Base-by-base conservation (phyloP, 73 alveolate genomes). In the Paramecium bursaria region DNA sequence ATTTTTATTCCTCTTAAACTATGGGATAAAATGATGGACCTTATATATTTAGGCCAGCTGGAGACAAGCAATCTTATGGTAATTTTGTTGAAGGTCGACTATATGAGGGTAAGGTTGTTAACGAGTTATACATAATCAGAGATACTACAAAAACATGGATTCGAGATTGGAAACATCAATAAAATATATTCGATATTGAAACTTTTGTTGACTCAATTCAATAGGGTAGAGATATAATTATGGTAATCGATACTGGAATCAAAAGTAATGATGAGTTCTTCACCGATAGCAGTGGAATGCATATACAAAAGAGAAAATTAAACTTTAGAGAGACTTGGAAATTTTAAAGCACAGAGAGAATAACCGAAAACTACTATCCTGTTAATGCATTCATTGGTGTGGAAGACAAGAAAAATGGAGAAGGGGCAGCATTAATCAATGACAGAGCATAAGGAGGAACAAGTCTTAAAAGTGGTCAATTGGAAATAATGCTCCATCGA, bases 371-470 rank as follows among this genome's bases (percentile, higher is more conserved):
- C 39, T 91, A 51, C 48, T 91, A 91, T 75, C 96, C 96, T 13
- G 87, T 91, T 5, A 53, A 61, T n/a, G 25, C 76, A 17, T 52
- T 74, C 2, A 17, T 85, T 22, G 47, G 79, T 14, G 57, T 94
- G 19, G 50, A 86, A 67, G 97, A 93, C 44, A 82, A 74, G 55
- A 47, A 88, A 29, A 73, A 67, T 44, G 75, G 80, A 3, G 52
- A 48, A 74, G 74, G 86, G 27, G 75, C 82, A 74, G 75, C 97
- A 47, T 73, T 93, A 4, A 35, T 90, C 31, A 91, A 91, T 60
- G 97, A 94, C 60, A 86, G 99, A 73, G 88, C 98, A 15, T 92
- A 94, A 88, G 97, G 97, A 10, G 98, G 98, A 7, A 51, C 97
- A 2, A 88, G 92, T 35, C 85, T 90, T 53, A 29, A 80, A 14